A percentile compares a stretch with the other conserved stretches of the same genome.
These are phyloP conservation scores for Pseudogymnoascus sp. DNA, from an alignment of 2,329 filamentous ascomycete genomes.

Conservation along the genomic window DNA sequence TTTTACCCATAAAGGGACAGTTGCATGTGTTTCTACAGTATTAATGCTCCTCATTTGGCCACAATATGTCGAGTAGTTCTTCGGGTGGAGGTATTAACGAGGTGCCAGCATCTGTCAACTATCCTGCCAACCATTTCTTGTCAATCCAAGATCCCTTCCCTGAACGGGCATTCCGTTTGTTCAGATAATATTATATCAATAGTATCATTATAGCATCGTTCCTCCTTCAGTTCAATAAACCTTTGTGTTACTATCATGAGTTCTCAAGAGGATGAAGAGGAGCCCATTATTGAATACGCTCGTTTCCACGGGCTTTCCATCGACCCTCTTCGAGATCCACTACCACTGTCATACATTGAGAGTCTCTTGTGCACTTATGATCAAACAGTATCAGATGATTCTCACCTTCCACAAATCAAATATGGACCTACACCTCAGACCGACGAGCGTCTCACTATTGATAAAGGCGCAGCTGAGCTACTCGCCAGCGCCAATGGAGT, in stretches of 20 bases:
- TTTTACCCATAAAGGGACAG: not conserved
- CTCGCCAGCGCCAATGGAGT: conserved; percentile 15
- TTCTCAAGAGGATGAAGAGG: conserved; percentile 13
- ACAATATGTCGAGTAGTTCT: not conserved
- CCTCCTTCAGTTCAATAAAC: not conserved
- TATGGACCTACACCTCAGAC: conserved; percentile 1
- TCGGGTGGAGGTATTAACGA: not conserved
- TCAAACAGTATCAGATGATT: conserved; percentile 9
- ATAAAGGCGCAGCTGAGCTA: conserved; percentile 21
- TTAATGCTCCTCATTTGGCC: not conserved
- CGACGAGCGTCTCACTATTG: conserved; percentile 22
- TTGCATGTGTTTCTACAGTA: not conserved
- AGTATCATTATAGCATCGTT: not conserved
- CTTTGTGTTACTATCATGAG: not conserved
- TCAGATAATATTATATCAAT: not conserved
- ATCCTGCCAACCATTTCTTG: not conserved
- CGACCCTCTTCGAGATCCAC: conserved; percentile 19
- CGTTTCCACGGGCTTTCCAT: conserved; percentile 21
- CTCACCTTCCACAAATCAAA: conserved; percentile 18
- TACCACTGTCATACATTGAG: conserved; percentile 17
- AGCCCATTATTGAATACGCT: conserved; percentile 25
- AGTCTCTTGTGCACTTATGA: conserved; percentile 12
- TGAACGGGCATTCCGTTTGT: not conserved
- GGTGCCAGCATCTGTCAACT: not conserved
- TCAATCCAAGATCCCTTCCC: too few relatives aligned